phyloP scores from a whole-genome alignment of 495 filamentous ascomycete genomes.

The Letharia lupina region DNA sequence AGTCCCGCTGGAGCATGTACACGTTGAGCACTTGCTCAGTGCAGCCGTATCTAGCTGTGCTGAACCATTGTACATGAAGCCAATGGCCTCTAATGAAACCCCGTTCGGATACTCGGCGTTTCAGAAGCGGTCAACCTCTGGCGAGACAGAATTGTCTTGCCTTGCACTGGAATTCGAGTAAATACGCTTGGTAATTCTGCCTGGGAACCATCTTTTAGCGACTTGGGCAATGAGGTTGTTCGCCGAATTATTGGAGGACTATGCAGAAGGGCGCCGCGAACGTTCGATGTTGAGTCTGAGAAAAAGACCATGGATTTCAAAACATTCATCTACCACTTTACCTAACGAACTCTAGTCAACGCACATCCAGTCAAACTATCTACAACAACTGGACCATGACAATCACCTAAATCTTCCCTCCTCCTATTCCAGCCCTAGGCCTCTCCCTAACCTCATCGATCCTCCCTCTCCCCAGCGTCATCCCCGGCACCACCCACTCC shows the following conservation, averaged over 20 bases:
- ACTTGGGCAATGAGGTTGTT: background rate
- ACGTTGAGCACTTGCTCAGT: background rate
- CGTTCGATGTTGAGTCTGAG: background rate
- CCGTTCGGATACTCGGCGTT: background rate
- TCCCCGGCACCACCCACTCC: conserved; percentile 84
- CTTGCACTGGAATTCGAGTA: background rate
- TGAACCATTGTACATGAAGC: background rate
- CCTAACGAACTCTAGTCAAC: background rate
- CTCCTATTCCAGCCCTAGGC: conserved; percentile 4
- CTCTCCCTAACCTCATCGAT: conserved; percentile 61
- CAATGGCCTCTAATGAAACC: background rate
- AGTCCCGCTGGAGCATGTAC: background rate
- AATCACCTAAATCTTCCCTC: conserved; percentile 7
- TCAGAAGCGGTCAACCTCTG: background rate
- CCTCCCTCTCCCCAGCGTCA: conserved; percentile 69
- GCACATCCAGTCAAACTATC: background rate
- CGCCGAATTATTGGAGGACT: background rate
- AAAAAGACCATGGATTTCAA: background rate
- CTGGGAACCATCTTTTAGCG: background rate
- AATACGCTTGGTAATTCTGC: background rate
- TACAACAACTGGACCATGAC: background rate
- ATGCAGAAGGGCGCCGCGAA: background rate
- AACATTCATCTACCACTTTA: background rate
- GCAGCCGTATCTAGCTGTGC: background rate
- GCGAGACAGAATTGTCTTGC: background rate